Percentiles rank a stretch among this genome's conserved stretches.
Conservation (phyloP, 768 basidiomycete species). For the Lentinula sp. region DNA sequence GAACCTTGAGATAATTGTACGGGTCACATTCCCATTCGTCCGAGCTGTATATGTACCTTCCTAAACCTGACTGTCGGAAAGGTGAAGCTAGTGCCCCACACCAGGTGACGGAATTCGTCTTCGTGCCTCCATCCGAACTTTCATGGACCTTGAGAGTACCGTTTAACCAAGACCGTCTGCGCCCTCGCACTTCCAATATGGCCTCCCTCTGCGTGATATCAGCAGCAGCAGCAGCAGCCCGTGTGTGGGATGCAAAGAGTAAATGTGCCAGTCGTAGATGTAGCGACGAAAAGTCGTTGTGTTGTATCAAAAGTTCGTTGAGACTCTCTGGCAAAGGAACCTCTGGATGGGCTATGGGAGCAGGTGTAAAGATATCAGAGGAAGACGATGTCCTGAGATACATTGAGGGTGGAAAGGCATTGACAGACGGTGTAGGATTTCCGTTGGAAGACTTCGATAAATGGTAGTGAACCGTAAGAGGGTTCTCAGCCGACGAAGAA, state of each 20-base stretch:
- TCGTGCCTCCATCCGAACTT: not conserved
- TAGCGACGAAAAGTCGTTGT: slow-evolving; percentile 24
- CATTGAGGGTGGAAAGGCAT: not conserved
- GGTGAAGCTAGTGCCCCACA: slow-evolving; percentile 1
- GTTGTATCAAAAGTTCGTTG: slow-evolving; percentile 26
- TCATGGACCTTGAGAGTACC: not conserved
- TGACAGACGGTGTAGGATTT: not conserved
- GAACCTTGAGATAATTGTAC: not conserved
- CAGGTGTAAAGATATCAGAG: not conserved
- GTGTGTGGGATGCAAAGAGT: slow-evolving; percentile 33
- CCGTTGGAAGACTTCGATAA: not conserved
- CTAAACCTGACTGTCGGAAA: not conserved
- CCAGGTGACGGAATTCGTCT: not conserved
- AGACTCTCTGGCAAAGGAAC: slow-evolving; percentile 1
- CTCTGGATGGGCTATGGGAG: not conserved
- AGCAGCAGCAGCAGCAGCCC: slow-evolving; percentile 30
- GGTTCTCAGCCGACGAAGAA: not conserved
- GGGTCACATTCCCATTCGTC: slow-evolving; percentile 8
- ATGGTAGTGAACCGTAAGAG: not conserved
- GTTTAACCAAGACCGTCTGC: slow-evolving; percentile 64
- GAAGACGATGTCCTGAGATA: not conserved
- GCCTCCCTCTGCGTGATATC: slow-evolving; percentile 33
- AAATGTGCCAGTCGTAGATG: slow-evolving; percentile 33
- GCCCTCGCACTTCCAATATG: slow-evolving; percentile 50
- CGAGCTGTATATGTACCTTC: not conserved